Evolutionary conservation across 371 early-diverging fungal genomes (phyloP), one percentile per base, ranked within the genome.

Genomic region (Blastocladiella emersonii): DNA sequence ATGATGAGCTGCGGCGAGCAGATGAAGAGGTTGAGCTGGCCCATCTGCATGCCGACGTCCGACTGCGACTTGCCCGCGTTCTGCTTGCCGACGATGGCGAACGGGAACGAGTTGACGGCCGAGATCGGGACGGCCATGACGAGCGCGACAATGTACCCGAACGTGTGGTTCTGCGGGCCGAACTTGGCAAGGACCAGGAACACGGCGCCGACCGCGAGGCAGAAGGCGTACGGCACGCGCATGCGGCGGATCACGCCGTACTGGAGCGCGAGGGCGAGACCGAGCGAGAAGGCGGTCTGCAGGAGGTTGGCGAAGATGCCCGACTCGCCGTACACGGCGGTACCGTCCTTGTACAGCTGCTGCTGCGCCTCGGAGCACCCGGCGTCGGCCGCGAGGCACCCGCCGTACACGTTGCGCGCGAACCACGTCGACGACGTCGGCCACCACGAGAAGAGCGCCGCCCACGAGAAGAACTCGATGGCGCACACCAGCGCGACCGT

Each of bases 101-200:
- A 66, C 27, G 67, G 67, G 63, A 66, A 66, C 56, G 67, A 55
- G 49, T 66, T 56, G 59, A 66, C 63, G 61, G 63, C 63, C 2
- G 66, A 37, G 17, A 66, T 66, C 17, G 45, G 39, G 5, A 66
- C 63, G 1, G 48, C 63, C 48, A 66, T 59, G 27, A 53, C 21
- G 30, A 63, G 15, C 0, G 63, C 63, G 17, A 63, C 63, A 6
- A 63, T n/a, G 34, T 5, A 51, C 27, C 53, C 44, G 43, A 21
- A 39, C 62, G 34, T 34, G 37, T 32, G 34, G 41, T 34, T 19
- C 34, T 23, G 25, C 51, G 39, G 55, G 19, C 23, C 34, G 48
- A n/a, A 5, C 55, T 61, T 63, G 53, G 63, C 34, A 25, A 63
- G 43, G 25, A 66, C 57, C 23, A 66, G 63, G 45, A 61, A 27